Evolutionary conservation across 2,329 filamentous ascomycete species (phyloP).

Genomic region (Aspergillus sp.): DNA sequence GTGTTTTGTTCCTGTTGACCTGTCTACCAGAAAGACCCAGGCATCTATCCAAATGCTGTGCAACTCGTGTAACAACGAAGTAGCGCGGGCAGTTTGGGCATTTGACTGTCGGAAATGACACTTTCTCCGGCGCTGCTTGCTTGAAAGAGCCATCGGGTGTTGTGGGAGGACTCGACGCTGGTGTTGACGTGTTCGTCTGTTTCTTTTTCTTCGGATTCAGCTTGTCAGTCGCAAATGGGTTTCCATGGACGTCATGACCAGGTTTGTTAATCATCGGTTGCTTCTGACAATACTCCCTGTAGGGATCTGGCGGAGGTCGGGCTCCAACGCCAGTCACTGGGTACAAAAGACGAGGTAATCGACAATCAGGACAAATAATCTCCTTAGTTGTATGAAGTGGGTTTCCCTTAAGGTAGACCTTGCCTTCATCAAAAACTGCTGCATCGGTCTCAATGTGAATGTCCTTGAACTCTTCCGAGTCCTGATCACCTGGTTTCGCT

Average conservation of each 20-base stretch:
- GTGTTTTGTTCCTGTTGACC: slow-evolving; percentile 46
- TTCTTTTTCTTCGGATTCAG: slow-evolving; percentile 50
- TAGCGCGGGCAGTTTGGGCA: slow-evolving; percentile 63
- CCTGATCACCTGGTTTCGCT: slow-evolving; percentile 34
- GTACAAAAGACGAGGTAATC: slow-evolving; percentile 59
- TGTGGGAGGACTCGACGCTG: slow-evolving; percentile 35
- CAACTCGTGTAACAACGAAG: slow-evolving; percentile 60
- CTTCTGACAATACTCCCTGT: slow-evolving; percentile 58
- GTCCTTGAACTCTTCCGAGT: slow-evolving; percentile 35
- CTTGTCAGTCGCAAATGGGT: slow-evolving; percentile 41
- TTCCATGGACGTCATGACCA: slow-evolving; percentile 64
- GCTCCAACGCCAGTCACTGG: slow-evolving; percentile 54
- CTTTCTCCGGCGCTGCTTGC: slow-evolving; percentile 28
- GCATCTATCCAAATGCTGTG: slow-evolving; percentile 62
- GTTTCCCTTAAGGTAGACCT: slow-evolving; percentile 57
- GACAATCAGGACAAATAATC: slow-evolving; percentile 61
- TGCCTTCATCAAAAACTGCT: slow-evolving; percentile 54
- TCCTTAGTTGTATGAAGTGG: slow-evolving; percentile 59
- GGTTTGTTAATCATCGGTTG: slow-evolving; percentile 58
- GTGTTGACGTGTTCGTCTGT: slow-evolving; percentile 31
- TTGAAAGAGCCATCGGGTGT: slow-evolving; percentile 35
- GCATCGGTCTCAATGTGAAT: slow-evolving; percentile 50
- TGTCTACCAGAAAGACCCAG: slow-evolving; percentile 57
- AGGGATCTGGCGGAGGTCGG: slow-evolving; percentile 48
- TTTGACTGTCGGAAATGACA: slow-evolving; percentile 45